Evolutionary conservation across 2,329 filamentous ascomycete genomes (phyloP).

Genomic region (Colletotrichum costaricense): DNA sequence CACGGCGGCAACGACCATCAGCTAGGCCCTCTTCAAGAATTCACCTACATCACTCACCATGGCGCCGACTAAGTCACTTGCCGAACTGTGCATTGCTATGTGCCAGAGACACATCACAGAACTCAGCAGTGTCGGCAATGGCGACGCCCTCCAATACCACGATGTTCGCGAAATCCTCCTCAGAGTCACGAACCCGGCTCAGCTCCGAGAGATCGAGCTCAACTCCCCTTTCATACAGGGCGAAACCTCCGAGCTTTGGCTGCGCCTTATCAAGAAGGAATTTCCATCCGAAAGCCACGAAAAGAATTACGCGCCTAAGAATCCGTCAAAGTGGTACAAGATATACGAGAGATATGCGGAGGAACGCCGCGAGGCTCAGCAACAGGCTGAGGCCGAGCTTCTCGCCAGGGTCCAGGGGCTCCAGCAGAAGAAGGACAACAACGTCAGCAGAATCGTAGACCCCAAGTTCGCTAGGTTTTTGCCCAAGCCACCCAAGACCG

Average conservation of each 20-base stretch:
- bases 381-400: slow-evolving; percentile 69
- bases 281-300: slow-evolving; percentile 73
- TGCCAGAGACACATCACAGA: slow-evolving; percentile 65
- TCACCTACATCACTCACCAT: slow-evolving; percentile 9
- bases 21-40: not conserved
- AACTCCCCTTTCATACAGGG: slow-evolving; percentile 81
- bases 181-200: slow-evolving; percentile 77
- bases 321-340: slow-evolving; percentile 79
- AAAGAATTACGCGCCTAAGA: slow-evolving; percentile 72
- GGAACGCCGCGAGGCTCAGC: slow-evolving; percentile 66
- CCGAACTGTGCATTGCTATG: slow-evolving; percentile 60
- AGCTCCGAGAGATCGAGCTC: slow-evolving; percentile 79
- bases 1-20: not conserved
- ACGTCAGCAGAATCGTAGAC: slow-evolving; percentile 68
- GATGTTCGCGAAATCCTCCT: slow-evolving; percentile 73
- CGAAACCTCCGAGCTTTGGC: slow-evolving; percentile 80
- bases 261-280: slow-evolving; percentile 80
- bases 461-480: slow-evolving; percentile 49
- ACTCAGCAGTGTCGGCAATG: slow-evolving; percentile 77
- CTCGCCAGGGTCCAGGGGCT: slow-evolving; percentile 68
- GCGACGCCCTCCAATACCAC: slow-evolving; percentile 58
- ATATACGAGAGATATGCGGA: slow-evolving; percentile 78
- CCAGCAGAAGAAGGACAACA: slow-evolving; percentile 66
- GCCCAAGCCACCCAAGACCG: slow-evolving; percentile 53
- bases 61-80: slow-evolving; percentile 56